A percentile compares a stretch with the other conserved stretches of the same genome.
Conservation (phyloP, 2,329 filamentous ascomycete genomes). For the Aspergillus felis region DNA sequence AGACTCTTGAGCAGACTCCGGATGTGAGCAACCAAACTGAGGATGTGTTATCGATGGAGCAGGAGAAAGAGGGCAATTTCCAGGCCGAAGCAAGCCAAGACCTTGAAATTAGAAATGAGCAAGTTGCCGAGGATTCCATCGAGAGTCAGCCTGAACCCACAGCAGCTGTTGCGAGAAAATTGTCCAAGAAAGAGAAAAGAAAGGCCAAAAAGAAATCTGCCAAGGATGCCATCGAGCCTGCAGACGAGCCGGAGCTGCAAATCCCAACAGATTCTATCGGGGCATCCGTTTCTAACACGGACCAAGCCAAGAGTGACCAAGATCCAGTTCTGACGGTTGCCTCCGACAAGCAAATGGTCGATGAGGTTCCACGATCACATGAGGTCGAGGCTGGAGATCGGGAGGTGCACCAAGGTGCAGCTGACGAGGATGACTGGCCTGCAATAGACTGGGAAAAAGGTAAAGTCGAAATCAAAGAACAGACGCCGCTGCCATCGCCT, state of each 20-base stretch:
- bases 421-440: slow-evolving; percentile 34
- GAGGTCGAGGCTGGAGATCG: slow-evolving; percentile 5
- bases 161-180: slow-evolving; percentile 19
- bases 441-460: slow-evolving; percentile 35
- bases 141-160: slow-evolving; percentile 4
- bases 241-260: slow-evolving; percentile 4
- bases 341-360: neutral
- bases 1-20: neutral
- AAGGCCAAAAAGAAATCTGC: slow-evolving; percentile 28
- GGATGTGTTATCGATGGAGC: neutral
- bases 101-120: slow-evolving; percentile 11
- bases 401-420: slow-evolving; percentile 6
- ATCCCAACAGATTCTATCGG: neutral
- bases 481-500: slow-evolving; percentile 18
- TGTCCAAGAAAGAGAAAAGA: slow-evolving; percentile 37
- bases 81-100: slow-evolving; percentile 3
- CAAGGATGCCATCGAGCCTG: slow-evolving; percentile 7
- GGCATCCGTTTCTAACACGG: neutral
- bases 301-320: slow-evolving; percentile 2
- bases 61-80: slow-evolving; percentile 2
- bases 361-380: neutral
- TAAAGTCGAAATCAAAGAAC: slow-evolving; percentile 20
- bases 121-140: slow-evolving; percentile 4
- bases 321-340: neutral
- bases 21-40: neutral